Base-by-base conservation (phyloP, 2,329 filamentous ascomycete species). In the Fusarium hainanense region DNA sequence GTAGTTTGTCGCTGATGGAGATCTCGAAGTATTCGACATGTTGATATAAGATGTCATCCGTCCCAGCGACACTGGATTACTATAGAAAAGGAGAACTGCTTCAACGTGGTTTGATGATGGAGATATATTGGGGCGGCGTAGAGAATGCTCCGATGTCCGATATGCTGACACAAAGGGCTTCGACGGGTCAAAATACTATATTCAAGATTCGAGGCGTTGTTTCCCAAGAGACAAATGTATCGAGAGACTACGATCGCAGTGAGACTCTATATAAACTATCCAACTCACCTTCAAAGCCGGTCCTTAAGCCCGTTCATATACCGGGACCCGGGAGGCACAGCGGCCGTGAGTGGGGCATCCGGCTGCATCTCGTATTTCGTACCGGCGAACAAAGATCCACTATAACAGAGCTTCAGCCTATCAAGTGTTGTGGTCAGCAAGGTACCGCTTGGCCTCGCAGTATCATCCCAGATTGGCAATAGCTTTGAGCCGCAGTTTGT, bases 321-420 rank as follows among this genome's bases (percentile, higher is more conserved):
- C 40, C 47, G 63, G 58, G 25, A 37, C 18, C 43, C 55, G 37
- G 68, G 59, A 55, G 47, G 40, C 46, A 44, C 23, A 49, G 52
- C 37, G 68, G 68, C 54, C 63, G 44, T 20, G 21, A 47, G 69
- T 68, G 69, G 69, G 27, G 30, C 41, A 18, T 42, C 44, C 14
- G 49, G 54, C 32, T 58, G 63, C 49, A 27, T 66, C 66, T 69
- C 68, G 70, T 72, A 72, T 72, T 41, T 72, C 70, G 70, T 72
- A 72, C 67, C 42, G 58, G 34, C 28, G 18, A 21, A n/a, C 9
- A 23, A 21, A 16, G 58, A 28, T 54, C 61, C 59, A 68, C 63
- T 50, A 1, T 16, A 5, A 49, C 23, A 14, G 30, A 48, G 11
- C 21, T 7, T 12, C 4, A 14, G 3, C 68, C 68, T 60, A 71